These are phyloP conservation scores for Phaseolus lunatus DNA, from an alignment of 306 rosid genomes.

Conservation along the genomic window DNA sequence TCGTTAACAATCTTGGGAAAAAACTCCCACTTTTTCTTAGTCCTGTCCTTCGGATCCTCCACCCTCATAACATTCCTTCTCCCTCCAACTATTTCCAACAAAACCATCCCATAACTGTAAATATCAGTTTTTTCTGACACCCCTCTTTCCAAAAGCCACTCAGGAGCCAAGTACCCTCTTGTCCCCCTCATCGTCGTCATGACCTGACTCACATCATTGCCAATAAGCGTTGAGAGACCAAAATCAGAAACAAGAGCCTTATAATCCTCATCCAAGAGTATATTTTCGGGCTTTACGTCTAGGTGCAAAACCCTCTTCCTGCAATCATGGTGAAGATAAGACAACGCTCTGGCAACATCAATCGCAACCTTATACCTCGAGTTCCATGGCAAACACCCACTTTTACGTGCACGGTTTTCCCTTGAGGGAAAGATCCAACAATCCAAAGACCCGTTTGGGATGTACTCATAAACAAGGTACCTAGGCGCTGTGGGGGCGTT, in stretches of 20 bases:
- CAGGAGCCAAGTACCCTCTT: constrained; percentile 91
- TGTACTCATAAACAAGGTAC: constrained; percentile 73
- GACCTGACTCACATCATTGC: constrained; percentile 72
- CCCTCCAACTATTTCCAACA: constrained; percentile 86
- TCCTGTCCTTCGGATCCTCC: constrained; percentile 46
- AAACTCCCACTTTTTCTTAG: constrained; percentile 62
- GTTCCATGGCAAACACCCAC: constrained; percentile 80
- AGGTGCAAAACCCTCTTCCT: constrained; percentile 79
- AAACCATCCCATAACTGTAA: constrained; percentile 94
- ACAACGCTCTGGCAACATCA: constrained; percentile 80
- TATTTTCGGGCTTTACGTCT: constrained; percentile 94
- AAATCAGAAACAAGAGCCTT: constrained; percentile 74
- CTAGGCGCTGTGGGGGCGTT: constrained; percentile 62
- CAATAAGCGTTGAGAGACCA: constrained; percentile 81
- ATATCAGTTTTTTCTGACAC: constrained; percentile 82
- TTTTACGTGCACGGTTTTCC: constrained; percentile 26
- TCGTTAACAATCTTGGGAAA: constrained; percentile 76
- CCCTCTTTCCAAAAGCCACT: constrained; percentile 85
- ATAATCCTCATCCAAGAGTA: constrained; percentile 74
- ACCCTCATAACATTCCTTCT: constrained; percentile 62
- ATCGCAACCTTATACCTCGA: constrained; percentile 70
- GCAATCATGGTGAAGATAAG: constrained; percentile 89
- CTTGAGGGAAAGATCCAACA: constrained; percentile 75
- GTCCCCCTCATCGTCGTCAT: constrained; percentile 84
- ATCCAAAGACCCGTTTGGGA: constrained; percentile 83